Evolutionary conservation across 371 early-diverging fungal genomes (phyloP).

Genomic region (Mortierella sp.): DNA sequence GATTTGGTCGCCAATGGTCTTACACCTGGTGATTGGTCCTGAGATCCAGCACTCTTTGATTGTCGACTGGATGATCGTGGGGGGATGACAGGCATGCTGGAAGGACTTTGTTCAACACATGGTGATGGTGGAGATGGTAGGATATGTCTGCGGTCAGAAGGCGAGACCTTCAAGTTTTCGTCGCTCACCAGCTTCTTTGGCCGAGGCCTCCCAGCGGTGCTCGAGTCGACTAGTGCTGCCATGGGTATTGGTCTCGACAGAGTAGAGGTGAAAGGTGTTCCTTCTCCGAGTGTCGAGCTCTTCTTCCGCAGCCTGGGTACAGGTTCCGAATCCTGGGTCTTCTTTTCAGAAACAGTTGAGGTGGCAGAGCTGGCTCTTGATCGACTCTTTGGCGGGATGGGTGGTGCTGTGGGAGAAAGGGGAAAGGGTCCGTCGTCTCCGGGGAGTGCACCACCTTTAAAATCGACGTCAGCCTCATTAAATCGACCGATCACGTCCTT

Average conservation of each 20-base stretch:
- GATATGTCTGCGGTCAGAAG: conserved; percentile 18
- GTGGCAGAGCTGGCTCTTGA: conserved; percentile 26
- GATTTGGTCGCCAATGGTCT: conserved; percentile 19
- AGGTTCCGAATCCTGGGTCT: conserved; percentile 1
- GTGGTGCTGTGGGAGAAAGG: conserved; percentile 16
- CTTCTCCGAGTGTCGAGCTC: conserved; percentile 9
- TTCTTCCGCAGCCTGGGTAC: conserved; percentile 3
- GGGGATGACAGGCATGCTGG: conserved; percentile 26
- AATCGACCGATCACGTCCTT: conserved; percentile 69
- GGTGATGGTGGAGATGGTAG: conserved; percentile 28
- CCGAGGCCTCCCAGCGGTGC: neutral
- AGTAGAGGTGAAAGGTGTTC: neutral
- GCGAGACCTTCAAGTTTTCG: conserved; percentile 20
- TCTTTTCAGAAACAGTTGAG: conserved; percentile 5
- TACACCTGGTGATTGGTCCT: conserved; percentile 5
- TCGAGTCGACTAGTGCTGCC: conserved; percentile 1
- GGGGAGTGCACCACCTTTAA: conserved; percentile 30
- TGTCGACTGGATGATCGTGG: conserved; percentile 48
- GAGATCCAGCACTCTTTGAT: conserved; percentile 13
- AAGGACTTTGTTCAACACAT: too few species aligned
- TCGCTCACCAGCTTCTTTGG: conserved; percentile 42
- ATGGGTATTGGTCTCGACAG: conserved; percentile 11
- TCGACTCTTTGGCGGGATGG: conserved; percentile 15
- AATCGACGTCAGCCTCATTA: conserved; percentile 66
- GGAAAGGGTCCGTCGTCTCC: too few species aligned